phyloP scores from a whole-genome alignment of 371 early-diverging fungal genomes.

The Lichtheimia ornata region DNA sequence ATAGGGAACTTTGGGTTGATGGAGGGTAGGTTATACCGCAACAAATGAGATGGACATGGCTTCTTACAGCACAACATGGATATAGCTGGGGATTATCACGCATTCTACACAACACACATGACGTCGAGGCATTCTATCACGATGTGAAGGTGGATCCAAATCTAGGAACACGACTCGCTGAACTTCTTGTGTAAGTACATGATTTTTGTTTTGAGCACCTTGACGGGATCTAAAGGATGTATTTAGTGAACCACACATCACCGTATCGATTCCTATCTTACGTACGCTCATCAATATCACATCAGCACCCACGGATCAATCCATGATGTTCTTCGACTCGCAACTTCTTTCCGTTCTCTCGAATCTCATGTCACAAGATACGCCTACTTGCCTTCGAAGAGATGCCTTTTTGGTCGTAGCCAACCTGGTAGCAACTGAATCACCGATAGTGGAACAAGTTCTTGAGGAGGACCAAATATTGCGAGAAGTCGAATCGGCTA shows the following conservation, averaged over 20 bases:
- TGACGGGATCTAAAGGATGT: neutral
- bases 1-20: conserved; percentile 49
- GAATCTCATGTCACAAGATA: conserved; percentile 20
- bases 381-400: conserved; percentile 31
- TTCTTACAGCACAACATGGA: neutral
- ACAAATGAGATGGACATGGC: too few relatives aligned
- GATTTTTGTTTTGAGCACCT: neutral
- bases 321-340: conserved; percentile 39
- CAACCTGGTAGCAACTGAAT: conserved; percentile 56
- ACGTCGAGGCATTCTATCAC: conserved; percentile 33
- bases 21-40: conserved; percentile 42
- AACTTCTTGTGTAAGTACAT: conserved; percentile 28
- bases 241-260: conserved; percentile 5
- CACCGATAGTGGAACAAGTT: conserved; percentile 41
- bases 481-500: conserved; percentile 34
- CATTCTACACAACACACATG: conserved; percentile 59
- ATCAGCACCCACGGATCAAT: conserved; percentile 51
- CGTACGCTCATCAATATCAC: conserved; percentile 58
- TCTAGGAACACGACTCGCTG: conserved; percentile 25
- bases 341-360: conserved; percentile 27
- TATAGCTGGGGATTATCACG: conserved; percentile 61
- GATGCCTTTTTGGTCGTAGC: conserved; percentile 56
- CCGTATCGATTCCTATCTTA: conserved; percentile 27
- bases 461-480: conserved; percentile 40
- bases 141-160: conserved; percentile 16